Evolutionary conservation across 225 moss, liverwort and hornwort genomes (phyloP).

Genomic region (Climacium dendroides): DNA sequence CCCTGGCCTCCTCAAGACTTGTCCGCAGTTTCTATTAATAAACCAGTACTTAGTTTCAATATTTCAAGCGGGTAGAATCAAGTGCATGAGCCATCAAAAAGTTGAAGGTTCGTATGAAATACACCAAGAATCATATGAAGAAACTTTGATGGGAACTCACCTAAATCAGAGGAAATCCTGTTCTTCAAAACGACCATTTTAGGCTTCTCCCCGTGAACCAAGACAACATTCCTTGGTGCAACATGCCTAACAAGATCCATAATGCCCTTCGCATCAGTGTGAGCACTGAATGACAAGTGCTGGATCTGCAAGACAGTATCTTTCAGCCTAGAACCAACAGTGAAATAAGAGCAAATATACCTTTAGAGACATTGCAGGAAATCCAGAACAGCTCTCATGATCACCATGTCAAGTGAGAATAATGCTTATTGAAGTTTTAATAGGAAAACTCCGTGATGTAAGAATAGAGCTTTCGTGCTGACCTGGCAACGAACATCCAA

Average conservation of each 20-base stretch:
- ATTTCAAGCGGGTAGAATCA: neutral
- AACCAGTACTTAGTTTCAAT: neutral
- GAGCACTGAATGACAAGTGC: slow-evolving; percentile 90
- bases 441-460: neutral
- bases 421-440: neutral
- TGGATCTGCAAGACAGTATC: slow-evolving; percentile 52
- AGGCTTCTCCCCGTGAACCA: slow-evolving; percentile 95
- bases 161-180: slow-evolving; percentile 61
- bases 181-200: slow-evolving; percentile 85
- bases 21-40: neutral
- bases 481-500: slow-evolving; percentile 98
- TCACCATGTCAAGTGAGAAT: neutral
- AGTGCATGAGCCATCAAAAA: neutral
- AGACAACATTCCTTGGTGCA: slow-evolving; percentile 76
- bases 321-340: neutral
- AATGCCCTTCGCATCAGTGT: slow-evolving; percentile 96
- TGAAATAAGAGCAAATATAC: neutral
- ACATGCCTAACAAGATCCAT: slow-evolving; percentile 96
- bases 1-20: neutral
- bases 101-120: neutral
- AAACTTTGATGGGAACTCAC: neutral
- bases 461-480: neutral
- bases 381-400: neutral
- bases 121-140: neutral
- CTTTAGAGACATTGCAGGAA: neutral